A percentile compares a stretch with the other conserved stretches of the same genome.
Evolutionary conservation across 2,329 filamentous ascomycete genomes (phyloP).

Genomic region (Fusarium verticillioides): DNA sequence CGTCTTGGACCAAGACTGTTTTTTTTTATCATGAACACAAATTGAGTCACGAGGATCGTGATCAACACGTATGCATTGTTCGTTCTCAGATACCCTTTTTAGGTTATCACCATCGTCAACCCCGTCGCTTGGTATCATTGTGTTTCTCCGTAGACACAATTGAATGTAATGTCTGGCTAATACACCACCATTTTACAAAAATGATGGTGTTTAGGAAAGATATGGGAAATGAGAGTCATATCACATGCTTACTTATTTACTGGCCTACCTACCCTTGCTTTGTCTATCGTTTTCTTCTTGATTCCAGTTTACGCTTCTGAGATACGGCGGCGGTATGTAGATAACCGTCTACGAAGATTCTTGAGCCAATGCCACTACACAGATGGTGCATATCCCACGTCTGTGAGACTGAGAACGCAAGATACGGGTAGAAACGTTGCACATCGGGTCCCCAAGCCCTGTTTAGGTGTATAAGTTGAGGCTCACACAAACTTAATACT

Average conservation of each 20-base stretch:
- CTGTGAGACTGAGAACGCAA: not conserved
- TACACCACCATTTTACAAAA: slow-evolving; percentile 24
- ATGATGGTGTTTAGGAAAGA: not conserved
- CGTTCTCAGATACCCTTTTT: slow-evolving; percentile 7
- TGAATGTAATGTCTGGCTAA: slow-evolving; percentile 15
- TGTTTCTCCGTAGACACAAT: slow-evolving; percentile 14
- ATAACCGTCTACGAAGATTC: slow-evolving; percentile 27
- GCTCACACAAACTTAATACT: not conserved
- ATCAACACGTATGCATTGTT: slow-evolving; percentile 26
- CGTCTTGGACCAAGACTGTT: not conserved
- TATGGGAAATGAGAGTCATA: slow-evolving; percentile 7
- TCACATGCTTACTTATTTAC: slow-evolving; percentile 28
- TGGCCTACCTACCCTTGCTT: slow-evolving; percentile 3
- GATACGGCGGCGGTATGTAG: slow-evolving; percentile 37
- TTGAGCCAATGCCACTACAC: slow-evolving; percentile 19
- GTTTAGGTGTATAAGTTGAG: not conserved
- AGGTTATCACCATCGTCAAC: not conserved
- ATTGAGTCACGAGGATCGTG: slow-evolving; percentile 29
- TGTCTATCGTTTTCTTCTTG: slow-evolving; percentile 1
- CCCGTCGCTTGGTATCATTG: not conserved
- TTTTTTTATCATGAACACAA: not conserved
- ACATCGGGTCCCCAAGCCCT: not conserved
- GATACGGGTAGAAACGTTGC: not conserved
- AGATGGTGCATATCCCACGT: slow-evolving; percentile 13
- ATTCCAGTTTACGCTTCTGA: slow-evolving; percentile 14